phyloP scores from a whole-genome alignment of 2,329 filamentous ascomycete species.

The Atkinsonella texensis region DNA sequence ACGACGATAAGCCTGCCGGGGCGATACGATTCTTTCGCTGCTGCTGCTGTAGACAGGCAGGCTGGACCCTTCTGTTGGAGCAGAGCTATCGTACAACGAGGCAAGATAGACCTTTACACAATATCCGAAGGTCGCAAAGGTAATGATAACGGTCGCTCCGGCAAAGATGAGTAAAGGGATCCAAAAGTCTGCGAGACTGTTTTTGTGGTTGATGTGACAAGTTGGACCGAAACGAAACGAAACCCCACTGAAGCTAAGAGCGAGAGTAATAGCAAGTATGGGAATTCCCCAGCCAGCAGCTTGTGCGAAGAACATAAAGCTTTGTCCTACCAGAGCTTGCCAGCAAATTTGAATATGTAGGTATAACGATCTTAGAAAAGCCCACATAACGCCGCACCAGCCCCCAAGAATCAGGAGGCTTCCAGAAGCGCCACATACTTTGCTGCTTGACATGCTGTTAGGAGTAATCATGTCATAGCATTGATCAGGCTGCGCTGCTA shows the following conservation, averaged over 20 bases:
- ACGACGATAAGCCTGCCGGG: slow-evolving; percentile 77
- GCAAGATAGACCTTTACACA: slow-evolving; percentile 91
- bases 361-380: slow-evolving; percentile 78
- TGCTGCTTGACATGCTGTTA: slow-evolving; percentile 74
- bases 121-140: slow-evolving; percentile 78
- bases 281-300: slow-evolving; percentile 76
- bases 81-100: slow-evolving; percentile 62
- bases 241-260: slow-evolving; percentile 76
- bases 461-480: slow-evolving; percentile 88
- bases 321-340: slow-evolving; percentile 79
- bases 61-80: slow-evolving; percentile 58
- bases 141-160: slow-evolving; percentile 62
- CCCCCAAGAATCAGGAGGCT: slow-evolving; percentile 78
- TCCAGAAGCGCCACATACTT: slow-evolving; percentile 79
- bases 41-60: slow-evolving; percentile 61
- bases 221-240: slow-evolving; percentile 87
- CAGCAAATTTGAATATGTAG: slow-evolving; percentile 97
- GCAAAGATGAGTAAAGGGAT: slow-evolving; percentile 74
- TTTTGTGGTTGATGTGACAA: slow-evolving; percentile 86
- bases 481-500: slow-evolving; percentile 65
- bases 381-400: slow-evolving; percentile 76
- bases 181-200: slow-evolving; percentile 81
- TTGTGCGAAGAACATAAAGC: slow-evolving; percentile 81
- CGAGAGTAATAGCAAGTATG: slow-evolving; percentile 59
- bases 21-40: slow-evolving; percentile 66